Evolutionary conservation across 768 basidiomycete genomes (phyloP), one percentile per base, ranked within the genome.

Genomic region (Termitomyces titanicus): DNA sequence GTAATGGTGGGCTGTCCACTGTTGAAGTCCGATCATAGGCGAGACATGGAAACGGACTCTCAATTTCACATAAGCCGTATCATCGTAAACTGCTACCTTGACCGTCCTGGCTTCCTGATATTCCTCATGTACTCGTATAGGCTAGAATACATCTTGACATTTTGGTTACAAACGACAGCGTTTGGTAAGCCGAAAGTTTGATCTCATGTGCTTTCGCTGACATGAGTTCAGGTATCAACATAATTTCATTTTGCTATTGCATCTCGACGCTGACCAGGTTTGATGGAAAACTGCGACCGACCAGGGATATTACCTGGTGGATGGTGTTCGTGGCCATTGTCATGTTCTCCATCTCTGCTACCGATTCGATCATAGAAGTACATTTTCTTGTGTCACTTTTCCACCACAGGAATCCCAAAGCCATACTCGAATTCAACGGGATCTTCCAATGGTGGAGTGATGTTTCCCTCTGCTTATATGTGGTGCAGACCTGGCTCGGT

Each of bases 371-470:
- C 18, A 46, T 59, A 27, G 46, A 51, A 29, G 31, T 59, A 13
- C 44, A 55, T 20, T 49, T 37, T 29, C 46, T 45, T 33, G 46
- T 52, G 9, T 29, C 50, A n/a, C 43, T 59, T 4, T 52, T 51
- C 25, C 38, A 34, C 31, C 3, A 37, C 1, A 31, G 31, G 39
- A 48, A 59, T 38, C 49, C 58, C 12, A 48, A n/a, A 27, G 54
- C 58, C 11, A 22, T 15, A 12, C 22, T 47, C 24, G 50, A 50
- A n/a, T 40, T 48, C 17, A 31, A 17, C 1, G 54, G 54, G 1
- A 51, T 37, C 35, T 51, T 51, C 15, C 49, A 59, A 13, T 59
- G 58, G 58, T 59, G 58, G 58, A 52, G 54, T 24, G 40, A 43
- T 22, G 49, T 37, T 11, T 52, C 53, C 15, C 42, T 59, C 17